Evolutionary conservation across 2,329 filamentous ascomycete genomes (phyloP).

Genomic region (Claviceps sp.): DNA sequence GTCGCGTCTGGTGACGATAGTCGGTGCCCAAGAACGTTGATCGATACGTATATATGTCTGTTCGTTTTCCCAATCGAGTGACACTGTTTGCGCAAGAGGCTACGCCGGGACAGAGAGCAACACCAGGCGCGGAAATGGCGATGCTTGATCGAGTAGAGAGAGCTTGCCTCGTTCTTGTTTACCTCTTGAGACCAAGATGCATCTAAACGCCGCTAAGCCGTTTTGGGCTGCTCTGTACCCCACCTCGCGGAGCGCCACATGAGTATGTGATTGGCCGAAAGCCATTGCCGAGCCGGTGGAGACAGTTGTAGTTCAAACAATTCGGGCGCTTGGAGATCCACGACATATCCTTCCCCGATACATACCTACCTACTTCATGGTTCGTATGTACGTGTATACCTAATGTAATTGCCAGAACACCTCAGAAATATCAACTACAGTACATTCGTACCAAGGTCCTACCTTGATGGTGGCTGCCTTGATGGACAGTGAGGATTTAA

Average conservation of each 20-base stretch:
- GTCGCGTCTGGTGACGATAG: constrained; percentile 5
- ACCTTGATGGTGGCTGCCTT: no score
- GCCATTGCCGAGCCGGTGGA: no score
- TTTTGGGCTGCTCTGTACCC: constrained; percentile 1
- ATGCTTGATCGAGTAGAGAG: constrained; percentile 6
- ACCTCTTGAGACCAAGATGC: constrained; percentile 4
- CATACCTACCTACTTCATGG: no score
- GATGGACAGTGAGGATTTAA: no score
- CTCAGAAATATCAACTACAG: no score
- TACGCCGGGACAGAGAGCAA: not conserved
- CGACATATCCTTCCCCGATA: no score
- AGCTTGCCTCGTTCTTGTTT: constrained; percentile 9
- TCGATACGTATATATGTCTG: not conserved
- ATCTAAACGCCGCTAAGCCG: constrained; percentile 5
- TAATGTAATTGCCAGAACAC: no score
- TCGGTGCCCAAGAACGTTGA: constrained; percentile 1
- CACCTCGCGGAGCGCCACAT: not conserved
- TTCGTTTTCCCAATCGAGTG: not conserved
- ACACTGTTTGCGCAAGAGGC: not conserved
- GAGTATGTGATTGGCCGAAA: no score
- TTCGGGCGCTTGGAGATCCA: no score
- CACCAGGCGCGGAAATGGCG: constrained; percentile 2
- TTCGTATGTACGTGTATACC: no score
- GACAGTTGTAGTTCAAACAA: no score
- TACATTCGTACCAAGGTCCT: no score